phyloP scores from a whole-genome alignment of 2,329 filamentous ascomycete species.

The Colletotrichum spaethianum region DNA sequence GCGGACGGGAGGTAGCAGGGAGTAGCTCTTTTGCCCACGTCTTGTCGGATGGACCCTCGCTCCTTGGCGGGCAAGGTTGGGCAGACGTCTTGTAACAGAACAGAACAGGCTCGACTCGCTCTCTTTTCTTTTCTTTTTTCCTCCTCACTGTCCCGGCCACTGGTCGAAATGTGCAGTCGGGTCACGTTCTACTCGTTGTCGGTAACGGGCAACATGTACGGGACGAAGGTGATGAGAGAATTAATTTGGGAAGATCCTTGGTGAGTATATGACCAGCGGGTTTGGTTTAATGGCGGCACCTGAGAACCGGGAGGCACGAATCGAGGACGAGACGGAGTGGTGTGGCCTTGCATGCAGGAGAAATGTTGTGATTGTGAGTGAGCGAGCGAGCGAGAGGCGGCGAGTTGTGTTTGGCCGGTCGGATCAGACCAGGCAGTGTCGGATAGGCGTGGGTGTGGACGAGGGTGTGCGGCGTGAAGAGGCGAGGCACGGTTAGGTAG shows the following conservation, averaged over 20 bases:
- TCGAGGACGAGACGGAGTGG: conserved; percentile 21
- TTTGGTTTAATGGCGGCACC: conserved; percentile 21
- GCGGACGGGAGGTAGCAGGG: conserved; percentile 17
- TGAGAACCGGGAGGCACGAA: conserved; percentile 28
- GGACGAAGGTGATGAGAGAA: conserved; percentile 8
- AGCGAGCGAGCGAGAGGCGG: conserved; percentile 16
- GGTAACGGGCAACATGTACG: conserved; percentile 13
- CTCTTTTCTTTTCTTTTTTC: conserved; percentile 21
- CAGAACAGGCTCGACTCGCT: conserved; percentile 13
- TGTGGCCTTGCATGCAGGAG: conserved; percentile 29
- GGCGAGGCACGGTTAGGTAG: conserved; percentile 3
- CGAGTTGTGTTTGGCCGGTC: conserved; percentile 13
- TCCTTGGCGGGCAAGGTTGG: conserved; percentile 31
- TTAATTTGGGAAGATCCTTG: conserved; percentile 33
- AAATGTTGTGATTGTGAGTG: conserved; percentile 6
- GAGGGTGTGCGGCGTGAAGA: conserved; percentile 15
- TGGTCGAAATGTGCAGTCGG: conserved; percentile 22
- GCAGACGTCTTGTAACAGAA: conserved; percentile 27
- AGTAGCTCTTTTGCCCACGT: conserved; percentile 29
- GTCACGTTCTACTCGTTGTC: conserved; percentile 32
- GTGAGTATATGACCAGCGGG: conserved; percentile 10
- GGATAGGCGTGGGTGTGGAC: conserved; percentile 11
- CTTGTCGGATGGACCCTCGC: conserved; percentile 12
- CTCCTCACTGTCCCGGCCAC: conserved; percentile 11
- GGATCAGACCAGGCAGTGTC: conserved; percentile 17